Conservation (phyloP, 2,329 filamentous ascomycete species). For the Harringtonia lauricola region DNA sequence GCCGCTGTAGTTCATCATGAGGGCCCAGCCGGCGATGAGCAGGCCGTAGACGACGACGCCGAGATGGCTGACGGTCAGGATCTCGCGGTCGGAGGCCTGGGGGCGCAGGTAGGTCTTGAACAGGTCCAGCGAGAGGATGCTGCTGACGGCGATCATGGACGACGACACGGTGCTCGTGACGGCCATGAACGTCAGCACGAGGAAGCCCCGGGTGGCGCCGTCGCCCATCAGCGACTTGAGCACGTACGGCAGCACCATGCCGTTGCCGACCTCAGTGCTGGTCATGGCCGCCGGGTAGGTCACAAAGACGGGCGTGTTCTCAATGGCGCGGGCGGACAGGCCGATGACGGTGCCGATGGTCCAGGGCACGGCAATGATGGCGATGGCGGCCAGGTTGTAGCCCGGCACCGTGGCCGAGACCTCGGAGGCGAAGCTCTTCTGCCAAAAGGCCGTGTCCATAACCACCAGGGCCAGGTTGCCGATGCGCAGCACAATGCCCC, state of each 20-base stretch:
- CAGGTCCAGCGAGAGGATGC: slow-evolving; percentile 26
- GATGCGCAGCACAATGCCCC: slow-evolving; percentile 34
- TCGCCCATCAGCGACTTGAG: slow-evolving; percentile 23
- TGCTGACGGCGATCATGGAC: slow-evolving; percentile 28
- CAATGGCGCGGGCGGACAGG: slow-evolving; percentile 20
- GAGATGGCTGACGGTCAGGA: slow-evolving; percentile 21
- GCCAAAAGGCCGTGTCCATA: slow-evolving; percentile 42
- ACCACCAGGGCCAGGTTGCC: slow-evolving; percentile 37
- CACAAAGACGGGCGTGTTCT: slow-evolving; percentile 15
- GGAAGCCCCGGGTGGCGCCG: slow-evolving; percentile 20
- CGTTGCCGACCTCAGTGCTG: slow-evolving; percentile 17
- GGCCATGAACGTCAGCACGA: slow-evolving; percentile 35
- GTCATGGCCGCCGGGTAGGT: slow-evolving; percentile 19
- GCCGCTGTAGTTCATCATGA: slow-evolving; percentile 23
- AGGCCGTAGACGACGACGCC: slow-evolving; percentile 22
- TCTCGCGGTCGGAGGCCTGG: slow-evolving; percentile 5
- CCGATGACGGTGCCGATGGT: slow-evolving; percentile 24
- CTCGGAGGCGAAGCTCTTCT: slow-evolving; percentile 33
- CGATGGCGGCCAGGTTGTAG: slow-evolving; percentile 18
- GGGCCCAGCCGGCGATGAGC: slow-evolving; percentile 20
- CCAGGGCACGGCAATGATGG: slow-evolving; percentile 26
- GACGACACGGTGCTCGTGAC: slow-evolving; percentile 30
- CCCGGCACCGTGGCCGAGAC: slow-evolving; percentile 26
- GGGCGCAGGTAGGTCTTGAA: slow-evolving; percentile 26
- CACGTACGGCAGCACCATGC: slow-evolving; percentile 19